A percentile compares a stretch with the other conserved stretches of the same genome.
phyloP scores from a whole-genome alignment of 345 rosid species.

The Syzygium grande region DNA sequence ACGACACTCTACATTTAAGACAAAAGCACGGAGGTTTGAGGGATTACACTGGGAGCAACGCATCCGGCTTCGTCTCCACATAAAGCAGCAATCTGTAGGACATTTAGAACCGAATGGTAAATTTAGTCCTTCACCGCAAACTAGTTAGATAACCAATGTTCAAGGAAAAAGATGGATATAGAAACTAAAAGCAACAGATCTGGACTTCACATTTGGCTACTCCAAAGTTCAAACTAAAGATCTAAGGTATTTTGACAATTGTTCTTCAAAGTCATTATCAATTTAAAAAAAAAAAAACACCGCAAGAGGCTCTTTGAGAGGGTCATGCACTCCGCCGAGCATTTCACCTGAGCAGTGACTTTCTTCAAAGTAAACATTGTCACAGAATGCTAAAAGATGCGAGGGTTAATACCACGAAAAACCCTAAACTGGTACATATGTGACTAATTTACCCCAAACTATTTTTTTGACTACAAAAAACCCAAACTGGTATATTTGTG shows the following conservation, averaged over 20 bases:
- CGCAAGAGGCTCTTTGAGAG: not conserved
- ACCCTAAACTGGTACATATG: too few species aligned
- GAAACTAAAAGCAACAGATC: not conserved
- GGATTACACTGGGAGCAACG: conserved; percentile 64
- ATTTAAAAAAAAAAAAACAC: not conserved
- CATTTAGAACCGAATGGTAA: not conserved
- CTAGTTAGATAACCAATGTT: not conserved
- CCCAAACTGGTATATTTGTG: too few species aligned
- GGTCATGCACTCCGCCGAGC: not conserved
- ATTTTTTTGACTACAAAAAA: too few species aligned
- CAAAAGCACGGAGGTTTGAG: not conserved
- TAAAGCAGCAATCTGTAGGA: conserved; percentile 40
- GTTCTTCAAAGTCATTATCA: not conserved
- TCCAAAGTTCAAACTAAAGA: not conserved
- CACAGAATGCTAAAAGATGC: not conserved
- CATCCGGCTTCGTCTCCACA: conserved; percentile 68
- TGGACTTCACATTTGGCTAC: not conserved
- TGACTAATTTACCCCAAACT: too few species aligned
- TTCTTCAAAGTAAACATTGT: not conserved
- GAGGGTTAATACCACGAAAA: too few species aligned
- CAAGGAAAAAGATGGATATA: not conserved
- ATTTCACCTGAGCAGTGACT: not conserved
- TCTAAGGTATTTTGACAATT: not conserved
- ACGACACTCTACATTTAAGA: not conserved
- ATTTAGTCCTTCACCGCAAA: not conserved